phyloP scores from a whole-genome alignment of 305 asterid genomes.

The Lippia alba region DNA sequence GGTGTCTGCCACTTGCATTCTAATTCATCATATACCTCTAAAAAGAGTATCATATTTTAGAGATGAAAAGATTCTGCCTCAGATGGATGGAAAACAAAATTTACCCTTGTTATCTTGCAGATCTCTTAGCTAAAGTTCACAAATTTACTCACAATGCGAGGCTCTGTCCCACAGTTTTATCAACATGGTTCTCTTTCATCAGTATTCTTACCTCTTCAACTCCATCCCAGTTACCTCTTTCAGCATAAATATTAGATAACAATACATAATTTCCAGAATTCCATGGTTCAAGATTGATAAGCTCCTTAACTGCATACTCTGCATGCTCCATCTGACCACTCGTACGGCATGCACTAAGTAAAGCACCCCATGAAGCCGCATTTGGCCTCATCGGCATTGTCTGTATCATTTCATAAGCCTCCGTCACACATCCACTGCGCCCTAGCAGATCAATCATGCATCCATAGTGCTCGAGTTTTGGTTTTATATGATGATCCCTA shows the following conservation, averaged over 20 bases:
- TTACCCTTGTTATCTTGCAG: not conserved
- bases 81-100: not conserved
- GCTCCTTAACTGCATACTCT: constrained; percentile 60
- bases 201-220: constrained; percentile 59
- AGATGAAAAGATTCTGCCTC: not conserved
- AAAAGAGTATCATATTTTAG: not conserved
- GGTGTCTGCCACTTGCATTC: not conserved
- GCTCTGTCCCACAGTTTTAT: constrained; percentile 61
- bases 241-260: constrained; percentile 73
- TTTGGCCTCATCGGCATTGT: constrained; percentile 63
- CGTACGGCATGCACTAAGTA: constrained; percentile 59
- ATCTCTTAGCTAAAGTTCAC: not conserved
- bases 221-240: constrained; percentile 64
- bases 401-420: constrained; percentile 57
- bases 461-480: constrained; percentile 68
- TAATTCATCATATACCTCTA: not conserved
- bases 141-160: not conserved
- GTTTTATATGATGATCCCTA: constrained; percentile 41
- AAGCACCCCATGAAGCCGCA: constrained; percentile 71
- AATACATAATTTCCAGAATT: constrained; percentile 71
- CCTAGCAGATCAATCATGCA: constrained; percentile 75
- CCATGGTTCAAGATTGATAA: constrained; percentile 62
- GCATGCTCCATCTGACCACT: constrained; percentile 60
- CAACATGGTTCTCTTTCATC: constrained; percentile 53
- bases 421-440: constrained; percentile 59